These are phyloP conservation scores for Phytophthora cactorum DNA, from an alignment of 352 stramenopile species.

Conservation along the genomic window DNA sequence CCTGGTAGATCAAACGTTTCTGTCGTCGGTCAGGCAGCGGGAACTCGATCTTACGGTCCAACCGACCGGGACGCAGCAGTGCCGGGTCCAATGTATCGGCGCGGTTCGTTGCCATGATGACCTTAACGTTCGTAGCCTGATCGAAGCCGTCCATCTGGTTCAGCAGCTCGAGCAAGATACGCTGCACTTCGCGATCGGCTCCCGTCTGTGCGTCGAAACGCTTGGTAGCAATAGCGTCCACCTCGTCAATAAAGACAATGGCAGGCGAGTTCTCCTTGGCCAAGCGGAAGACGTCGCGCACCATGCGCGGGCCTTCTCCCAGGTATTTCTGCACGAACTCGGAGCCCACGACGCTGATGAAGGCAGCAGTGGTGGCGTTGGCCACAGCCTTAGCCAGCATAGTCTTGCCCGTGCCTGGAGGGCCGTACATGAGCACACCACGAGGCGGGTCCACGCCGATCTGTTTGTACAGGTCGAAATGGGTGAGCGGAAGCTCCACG, in stretches of 20 bases:
- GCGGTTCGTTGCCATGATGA: conserved; percentile 99
- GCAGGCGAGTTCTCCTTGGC: conserved; percentile 98
- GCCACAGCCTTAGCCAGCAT: conserved; percentile 99
- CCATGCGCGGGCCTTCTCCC: conserved; percentile 99
- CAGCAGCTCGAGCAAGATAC: conserved; percentile 99
- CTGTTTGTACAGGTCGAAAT: conserved; percentile 99
- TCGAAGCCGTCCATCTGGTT: conserved; percentile 99
- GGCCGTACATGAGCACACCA: conserved; percentile 98
- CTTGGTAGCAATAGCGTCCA: conserved; percentile 99
- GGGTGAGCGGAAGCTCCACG: conserved; percentile 98
- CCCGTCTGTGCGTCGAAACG: conserved; percentile 99
- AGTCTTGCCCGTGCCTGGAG: conserved; percentile 96
- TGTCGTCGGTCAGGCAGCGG: conserved; percentile 98
- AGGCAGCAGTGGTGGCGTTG: conserved; percentile 98
- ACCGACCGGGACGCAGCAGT: conserved; percentile 96
- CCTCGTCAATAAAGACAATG: conserved; percentile 99
- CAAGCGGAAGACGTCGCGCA: conserved; percentile 99
- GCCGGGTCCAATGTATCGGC: conserved; percentile 99
- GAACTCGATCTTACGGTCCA: conserved; percentile 99
- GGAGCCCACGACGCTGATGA: conserved; percentile 97
- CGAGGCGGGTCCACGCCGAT: conserved; percentile 99
- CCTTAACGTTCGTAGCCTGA: conserved; percentile 99
- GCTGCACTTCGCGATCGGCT: conserved; percentile 96
- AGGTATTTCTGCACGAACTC: conserved; percentile 99
- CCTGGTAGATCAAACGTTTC: conserved; percentile 99